Evolutionary conservation across 2,329 filamentous ascomycete genomes (phyloP).

Genomic region (Fusarium nematophilum): DNA sequence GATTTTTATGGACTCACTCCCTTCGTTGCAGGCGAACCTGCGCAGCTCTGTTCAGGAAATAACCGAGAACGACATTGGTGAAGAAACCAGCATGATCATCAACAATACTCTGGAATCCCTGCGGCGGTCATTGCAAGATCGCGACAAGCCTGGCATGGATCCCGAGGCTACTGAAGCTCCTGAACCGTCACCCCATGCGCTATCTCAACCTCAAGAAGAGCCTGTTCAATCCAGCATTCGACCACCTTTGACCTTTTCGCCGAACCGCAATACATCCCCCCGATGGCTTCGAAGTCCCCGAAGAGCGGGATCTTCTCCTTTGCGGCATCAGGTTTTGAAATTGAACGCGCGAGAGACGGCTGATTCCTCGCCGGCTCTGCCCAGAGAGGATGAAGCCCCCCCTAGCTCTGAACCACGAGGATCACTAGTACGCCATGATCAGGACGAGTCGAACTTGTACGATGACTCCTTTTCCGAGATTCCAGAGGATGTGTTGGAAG

Average conservation of each 20-base stretch:
- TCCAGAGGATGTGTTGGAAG: constrained; percentile 61
- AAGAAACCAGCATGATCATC: constrained; percentile 67
- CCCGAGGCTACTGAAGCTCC: constrained; percentile 15
- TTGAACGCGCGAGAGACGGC: constrained; percentile 41
- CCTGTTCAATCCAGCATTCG: constrained; percentile 28
- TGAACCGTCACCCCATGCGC: constrained; percentile 7
- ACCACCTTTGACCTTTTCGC: constrained; percentile 32
- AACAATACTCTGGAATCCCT: constrained; percentile 65
- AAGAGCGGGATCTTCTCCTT: constrained; percentile 43
- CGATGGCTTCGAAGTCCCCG: constrained; percentile 52
- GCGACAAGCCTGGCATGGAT: constrained; percentile 17
- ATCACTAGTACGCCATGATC: constrained; percentile 25
- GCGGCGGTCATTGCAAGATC: constrained; percentile 49
- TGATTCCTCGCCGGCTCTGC: constrained; percentile 14
- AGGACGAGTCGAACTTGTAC: constrained; percentile 53
- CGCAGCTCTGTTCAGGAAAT: constrained; percentile 48
- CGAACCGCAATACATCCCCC: constrained; percentile 42
- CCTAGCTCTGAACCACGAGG: constrained; percentile 10
- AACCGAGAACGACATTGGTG: constrained; percentile 60
- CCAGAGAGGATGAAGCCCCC: constrained; percentile 13
- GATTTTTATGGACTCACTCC: constrained; percentile 67
- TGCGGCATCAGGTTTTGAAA: constrained; percentile 50
- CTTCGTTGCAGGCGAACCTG: constrained; percentile 59
- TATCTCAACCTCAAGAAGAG: constrained; percentile 21
- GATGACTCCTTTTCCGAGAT: constrained; percentile 70